These are phyloP conservation scores for Dalbergia oliveri DNA, from an alignment of 306 rosid species.

Conservation along the genomic window DNA sequence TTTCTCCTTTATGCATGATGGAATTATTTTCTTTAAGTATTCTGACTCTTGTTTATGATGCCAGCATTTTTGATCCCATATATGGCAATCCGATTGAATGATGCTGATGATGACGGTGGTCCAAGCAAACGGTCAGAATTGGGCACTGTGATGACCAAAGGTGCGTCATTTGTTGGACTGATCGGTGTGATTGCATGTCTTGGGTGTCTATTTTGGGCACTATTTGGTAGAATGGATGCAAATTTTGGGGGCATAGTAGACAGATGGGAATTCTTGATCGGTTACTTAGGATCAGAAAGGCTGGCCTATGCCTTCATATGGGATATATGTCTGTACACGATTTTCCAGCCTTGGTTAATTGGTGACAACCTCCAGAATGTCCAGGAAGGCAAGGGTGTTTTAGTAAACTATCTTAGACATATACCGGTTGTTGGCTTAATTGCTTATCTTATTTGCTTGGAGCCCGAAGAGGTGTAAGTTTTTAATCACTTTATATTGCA, in stretches of 20 bases:
- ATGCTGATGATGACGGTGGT: conserved; percentile 50
- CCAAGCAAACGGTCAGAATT: conserved; percentile 66
- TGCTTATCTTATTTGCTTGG: conserved; percentile 79
- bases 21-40: conserved; percentile 11
- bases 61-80: conserved; percentile 93
- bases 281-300: conserved; percentile 86
- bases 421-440: conserved; percentile 81
- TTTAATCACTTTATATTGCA: conserved; percentile 21
- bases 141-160: conserved; percentile 68
- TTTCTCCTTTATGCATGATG: background rate
- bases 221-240: conserved; percentile 70
- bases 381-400: conserved; percentile 57
- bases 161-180: conserved; percentile 75
- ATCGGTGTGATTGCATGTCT: conserved; percentile 73
- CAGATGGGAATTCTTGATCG: conserved; percentile 77
- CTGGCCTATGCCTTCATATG: conserved; percentile 93
- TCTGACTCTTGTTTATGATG: conserved; percentile 32
- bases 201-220: conserved; percentile 73
- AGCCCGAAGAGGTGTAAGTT: conserved; percentile 56
- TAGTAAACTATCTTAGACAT: conserved; percentile 73
- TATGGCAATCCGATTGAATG: conserved; percentile 91
- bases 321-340: conserved; percentile 80
- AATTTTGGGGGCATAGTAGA: conserved; percentile 75
- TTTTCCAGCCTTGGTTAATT: conserved; percentile 95
- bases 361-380: conserved; percentile 83